Conservation (phyloP, 441 rosid genomes). For the Theobroma grandiflorum region DNA sequence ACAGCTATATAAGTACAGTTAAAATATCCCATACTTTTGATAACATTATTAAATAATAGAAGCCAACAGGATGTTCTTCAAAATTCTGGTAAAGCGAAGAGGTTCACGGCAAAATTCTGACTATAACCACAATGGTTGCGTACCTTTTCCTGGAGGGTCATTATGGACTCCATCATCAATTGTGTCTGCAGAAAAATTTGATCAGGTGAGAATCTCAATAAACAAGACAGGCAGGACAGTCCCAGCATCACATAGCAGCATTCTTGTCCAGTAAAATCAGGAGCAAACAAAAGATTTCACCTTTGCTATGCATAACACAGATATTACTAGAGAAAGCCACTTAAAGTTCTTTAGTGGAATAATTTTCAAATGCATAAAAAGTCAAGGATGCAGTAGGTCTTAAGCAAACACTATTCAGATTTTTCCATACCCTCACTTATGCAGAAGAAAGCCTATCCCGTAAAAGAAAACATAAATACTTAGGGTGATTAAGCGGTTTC, state of each 20-base stretch:
- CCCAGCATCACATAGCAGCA: neutral
- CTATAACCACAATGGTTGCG: neutral
- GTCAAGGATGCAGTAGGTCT: neutral
- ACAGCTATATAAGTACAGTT: neutral
- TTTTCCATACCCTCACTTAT: neutral
- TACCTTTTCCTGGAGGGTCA: constrained; percentile 46
- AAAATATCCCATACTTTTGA: neutral
- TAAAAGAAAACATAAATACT: neutral
- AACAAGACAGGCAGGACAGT: neutral
- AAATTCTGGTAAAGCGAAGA: neutral
- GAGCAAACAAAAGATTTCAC: too few species aligned
- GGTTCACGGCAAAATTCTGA: neutral
- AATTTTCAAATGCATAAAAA: neutral
- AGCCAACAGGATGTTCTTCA: neutral
- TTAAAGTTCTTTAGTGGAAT: neutral
- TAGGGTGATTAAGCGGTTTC: neutral
- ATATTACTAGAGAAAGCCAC: too few species aligned
- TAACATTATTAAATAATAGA: neutral
- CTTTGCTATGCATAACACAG: too few species aligned
- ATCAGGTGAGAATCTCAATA: neutral
- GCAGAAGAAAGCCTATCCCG: neutral
- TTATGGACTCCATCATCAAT: constrained; percentile 37
- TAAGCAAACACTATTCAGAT: neutral
- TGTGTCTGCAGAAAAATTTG: constrained; percentile 40
- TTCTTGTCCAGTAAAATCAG: too few species aligned